Conservation (phyloP, 148 eudicot species). For the Vaccinium myrtillus region DNA sequence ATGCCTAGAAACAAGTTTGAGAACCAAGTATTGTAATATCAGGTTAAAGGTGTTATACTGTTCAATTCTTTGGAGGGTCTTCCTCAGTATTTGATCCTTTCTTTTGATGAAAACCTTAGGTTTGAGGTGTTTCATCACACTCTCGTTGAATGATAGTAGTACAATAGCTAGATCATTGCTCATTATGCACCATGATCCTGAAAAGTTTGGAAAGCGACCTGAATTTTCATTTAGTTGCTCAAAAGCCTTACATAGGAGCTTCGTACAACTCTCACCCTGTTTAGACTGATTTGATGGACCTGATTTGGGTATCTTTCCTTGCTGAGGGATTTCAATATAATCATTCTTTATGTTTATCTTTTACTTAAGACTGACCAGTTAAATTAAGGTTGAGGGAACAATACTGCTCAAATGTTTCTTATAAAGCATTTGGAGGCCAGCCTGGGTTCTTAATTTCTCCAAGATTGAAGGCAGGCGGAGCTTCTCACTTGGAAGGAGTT, state of each 20-base stretch:
- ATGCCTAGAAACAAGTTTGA: not conserved
- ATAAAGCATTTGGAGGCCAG: slow-evolving; percentile 2
- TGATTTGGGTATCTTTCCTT: not conserved
- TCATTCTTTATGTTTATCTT: not conserved
- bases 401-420: not conserved
- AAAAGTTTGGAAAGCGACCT: not conserved
- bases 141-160: not conserved
- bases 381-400: not conserved
- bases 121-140: not conserved
- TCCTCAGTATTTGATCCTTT: not conserved
- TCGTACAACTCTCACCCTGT: not conserved
- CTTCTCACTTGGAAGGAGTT: not conserved
- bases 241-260: not conserved
- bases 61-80: not conserved
- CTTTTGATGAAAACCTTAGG: not conserved
- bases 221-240: not conserved
- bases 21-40: not conserved
- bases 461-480: slow-evolving; percentile 7
- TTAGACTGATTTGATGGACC: not conserved
- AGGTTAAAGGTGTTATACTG: not conserved
- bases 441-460: not conserved
- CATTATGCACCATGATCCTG: not conserved
- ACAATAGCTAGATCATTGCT: not conserved
- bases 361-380: not conserved
- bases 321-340: not conserved